Base-by-base conservation (phyloP, 176 grass and related monocot genomes). In the Puccinellia tenuiflora region DNA sequence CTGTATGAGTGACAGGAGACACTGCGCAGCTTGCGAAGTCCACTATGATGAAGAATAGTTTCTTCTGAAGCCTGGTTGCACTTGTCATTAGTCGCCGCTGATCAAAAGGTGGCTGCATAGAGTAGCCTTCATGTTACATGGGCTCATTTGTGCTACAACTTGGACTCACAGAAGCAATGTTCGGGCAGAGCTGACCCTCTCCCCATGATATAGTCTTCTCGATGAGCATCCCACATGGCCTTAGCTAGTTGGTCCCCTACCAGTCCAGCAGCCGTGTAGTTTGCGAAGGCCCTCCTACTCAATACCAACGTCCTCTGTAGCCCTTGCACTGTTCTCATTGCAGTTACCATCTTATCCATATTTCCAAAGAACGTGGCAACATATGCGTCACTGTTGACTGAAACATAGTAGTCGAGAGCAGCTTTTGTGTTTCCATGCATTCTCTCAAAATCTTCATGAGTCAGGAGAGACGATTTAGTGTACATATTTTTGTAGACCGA, bases 381-480 rank as follows among this genome's bases (percentile, higher is more conserved):
- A 55, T 96, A 96, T 42, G 91, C 88, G 38, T 96, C 91, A 21
- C 93, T 90, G 34, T 92, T 92, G 75, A 99, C 89, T 35, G 97
- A 99, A 91, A 99, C 89, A 84, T 94, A 96, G 75, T 99, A 99
- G 79, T 96, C 97, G 9, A 99, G 82, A 39, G 91, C 91, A 81
- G 93, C 97, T 75, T 99, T 96, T 1, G 97, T 92, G 75, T 99
- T 99, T 40, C 97, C 97, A 83, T 96, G 97, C 97, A 99, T 99
- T 17, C 68, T 79, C 83, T 92, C 67, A 87, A 99, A 96, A 90
- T 94, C 93, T 80, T 88, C 86, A 83, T 81, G 74, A 28, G 39
- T 64, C 73, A 99, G 69, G 26, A 99, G 82, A 66, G 91, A 90
- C 1, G 89, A 94, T 77, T 99, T 99, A 13, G 89, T 89, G 82